These are phyloP conservation scores for Sistotremastrum niveocremeum DNA, from an alignment of 768 basidiomycete species.

Conservation along the genomic window DNA sequence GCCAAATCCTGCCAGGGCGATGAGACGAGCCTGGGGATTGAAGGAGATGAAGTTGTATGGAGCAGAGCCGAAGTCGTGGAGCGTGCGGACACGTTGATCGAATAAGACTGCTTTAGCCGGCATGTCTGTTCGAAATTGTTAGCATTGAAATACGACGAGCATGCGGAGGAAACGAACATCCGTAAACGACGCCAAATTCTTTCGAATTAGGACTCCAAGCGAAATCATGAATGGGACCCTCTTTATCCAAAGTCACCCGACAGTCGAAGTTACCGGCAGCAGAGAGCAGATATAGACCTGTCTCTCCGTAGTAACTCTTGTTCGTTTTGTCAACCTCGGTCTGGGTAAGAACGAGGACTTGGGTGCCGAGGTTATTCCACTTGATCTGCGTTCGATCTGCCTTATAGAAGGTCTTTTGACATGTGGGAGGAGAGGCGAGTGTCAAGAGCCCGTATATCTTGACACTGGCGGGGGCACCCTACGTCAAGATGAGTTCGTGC, in stretches of 20 bases:
- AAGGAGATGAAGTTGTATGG: constrained; percentile 90
- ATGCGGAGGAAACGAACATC: constrained; percentile 48
- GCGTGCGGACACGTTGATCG: constrained; percentile 73
- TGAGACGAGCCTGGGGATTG: constrained; percentile 82
- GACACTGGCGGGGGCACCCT: constrained; percentile 83
- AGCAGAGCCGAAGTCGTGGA: constrained; percentile 83
- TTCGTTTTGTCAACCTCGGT: constrained; percentile 96
- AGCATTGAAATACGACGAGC: constrained; percentile 1
- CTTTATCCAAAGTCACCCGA: constrained; percentile 80
- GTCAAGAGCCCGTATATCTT: constrained; percentile 67
- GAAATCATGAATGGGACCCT: constrained; percentile 95
- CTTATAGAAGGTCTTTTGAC: constrained; percentile 91
- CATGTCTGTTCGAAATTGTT: constrained; percentile 48
- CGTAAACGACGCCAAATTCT: constrained; percentile 94
- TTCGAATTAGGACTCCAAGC: constrained; percentile 93
- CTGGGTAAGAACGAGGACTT: constrained; percentile 81
- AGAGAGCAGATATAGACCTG: constrained; percentile 83
- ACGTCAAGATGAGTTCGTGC: neutral
- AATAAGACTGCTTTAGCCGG: constrained; percentile 89
- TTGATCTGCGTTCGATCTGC: constrained; percentile 88
- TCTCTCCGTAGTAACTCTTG: constrained; percentile 98
- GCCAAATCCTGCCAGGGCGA: constrained; percentile 90
- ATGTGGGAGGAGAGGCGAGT: constrained; percentile 49
- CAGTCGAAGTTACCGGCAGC: constrained; percentile 91
- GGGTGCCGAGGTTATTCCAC: constrained; percentile 92